Base-by-base conservation (phyloP, 176 grass and related monocot species). In the Oryza meridionalis region DNA sequence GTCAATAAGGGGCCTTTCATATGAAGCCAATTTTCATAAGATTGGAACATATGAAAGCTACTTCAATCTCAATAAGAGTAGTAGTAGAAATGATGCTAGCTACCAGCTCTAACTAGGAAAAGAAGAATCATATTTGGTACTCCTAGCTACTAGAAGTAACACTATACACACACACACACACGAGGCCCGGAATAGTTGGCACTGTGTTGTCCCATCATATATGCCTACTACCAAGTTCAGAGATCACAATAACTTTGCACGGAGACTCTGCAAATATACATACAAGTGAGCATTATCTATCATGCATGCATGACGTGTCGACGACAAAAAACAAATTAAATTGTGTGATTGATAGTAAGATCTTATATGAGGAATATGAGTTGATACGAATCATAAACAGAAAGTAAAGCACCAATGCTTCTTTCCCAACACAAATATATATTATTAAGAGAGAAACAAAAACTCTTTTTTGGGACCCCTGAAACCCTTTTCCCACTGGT, bases 141-240 rank as follows among this genome's bases (percentile, higher is more conserved):
- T 55, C 51, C 51, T 55, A 55, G 4, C 51, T 55, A 21, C 55
- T 40, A 40, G 35, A 37, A 37, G 38, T 25, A 71, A 14, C 70
- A 70, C 3, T 13, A n/a, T n/a, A 7, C 38, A 22, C 16, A 58
- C 22, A 7, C 38, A 22, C 16, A 58, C 22, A 50, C 14, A 70
- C 11, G 7, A n/a, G n/a, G 37, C n/a, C 11, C 2, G 37, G 78
- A 82, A 77, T 82, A 87, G 72, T 82, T 40, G 37, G 31, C 49
- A 62, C 72, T 64, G 40, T 77, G 51, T 63, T 84, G 75, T 73
- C 69, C 50, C 31, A 65, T 71, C 65, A 83, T 65, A 83, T 73
- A 73, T 84, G 69, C 26, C 75, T 79, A 25, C 19, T 79, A 25
- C 19, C 17, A 19, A 67, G 45, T 67, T 62, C 58, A 84, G 69